These are phyloP conservation scores for Hanseniaspora lachancei DNA, from an alignment of 805 yeast species.

Conservation along the genomic window DNA sequence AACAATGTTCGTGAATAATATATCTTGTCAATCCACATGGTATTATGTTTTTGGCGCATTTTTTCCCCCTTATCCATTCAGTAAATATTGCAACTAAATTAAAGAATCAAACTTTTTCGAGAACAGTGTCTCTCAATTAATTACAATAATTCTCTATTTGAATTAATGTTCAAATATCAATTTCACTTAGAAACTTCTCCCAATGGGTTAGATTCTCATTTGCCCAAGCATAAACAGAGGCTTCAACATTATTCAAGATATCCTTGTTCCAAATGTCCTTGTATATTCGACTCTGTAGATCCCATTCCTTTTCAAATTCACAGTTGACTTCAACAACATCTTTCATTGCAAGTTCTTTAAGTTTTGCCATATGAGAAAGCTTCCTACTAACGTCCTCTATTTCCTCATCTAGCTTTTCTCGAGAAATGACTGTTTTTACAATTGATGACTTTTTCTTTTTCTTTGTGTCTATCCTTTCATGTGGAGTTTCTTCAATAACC, in stretches of 20 bases:
- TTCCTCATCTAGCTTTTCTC: slow-evolving; percentile 1
- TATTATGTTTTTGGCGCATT: too few species aligned
- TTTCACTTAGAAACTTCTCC: not conserved
- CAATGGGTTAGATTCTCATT: not conserved
- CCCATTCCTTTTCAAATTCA: slow-evolving; percentile 1
- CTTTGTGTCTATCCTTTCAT: slow-evolving; percentile 28
- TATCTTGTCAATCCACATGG: too few species aligned
- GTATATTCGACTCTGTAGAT: not conserved
- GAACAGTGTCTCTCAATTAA: not conserved
- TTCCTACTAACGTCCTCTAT: not conserved
- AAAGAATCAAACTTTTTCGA: too few species aligned
- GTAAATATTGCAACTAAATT: too few species aligned
- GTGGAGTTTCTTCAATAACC: not conserved
- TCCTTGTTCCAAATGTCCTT: not conserved
- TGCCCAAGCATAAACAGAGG: slow-evolving; percentile 3
- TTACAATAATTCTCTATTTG: not conserved
- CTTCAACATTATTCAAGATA: not conserved
- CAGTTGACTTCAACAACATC: not conserved
- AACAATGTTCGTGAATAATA: too few species aligned
- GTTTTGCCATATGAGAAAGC: not conserved
- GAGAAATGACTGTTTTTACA: slow-evolving; percentile 14
- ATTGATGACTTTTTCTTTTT: slow-evolving; percentile 16
- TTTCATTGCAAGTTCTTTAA: not conserved
- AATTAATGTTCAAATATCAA: not conserved
- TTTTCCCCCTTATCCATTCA: too few species aligned